Evolutionary conservation across 768 basidiomycete species (phyloP).

Genomic region (Kwoniella heveanensis): DNA sequence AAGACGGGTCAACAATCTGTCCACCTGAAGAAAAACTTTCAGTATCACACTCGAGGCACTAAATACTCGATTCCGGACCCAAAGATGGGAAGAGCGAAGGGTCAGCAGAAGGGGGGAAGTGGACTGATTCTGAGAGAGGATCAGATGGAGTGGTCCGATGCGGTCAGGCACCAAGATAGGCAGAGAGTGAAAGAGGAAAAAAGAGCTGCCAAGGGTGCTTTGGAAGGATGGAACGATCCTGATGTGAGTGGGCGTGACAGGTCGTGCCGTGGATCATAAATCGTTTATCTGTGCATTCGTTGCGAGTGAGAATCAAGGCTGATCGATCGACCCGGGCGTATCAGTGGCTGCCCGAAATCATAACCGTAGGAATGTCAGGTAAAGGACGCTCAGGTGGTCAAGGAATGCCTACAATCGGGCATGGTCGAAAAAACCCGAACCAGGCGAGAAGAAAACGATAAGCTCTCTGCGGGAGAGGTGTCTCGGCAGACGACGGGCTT

Average conservation of each 20-base stretch:
- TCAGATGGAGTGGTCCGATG: constrained; percentile 81
- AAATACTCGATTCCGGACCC: constrained; percentile 90
- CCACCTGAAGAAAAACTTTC: constrained; percentile 94
- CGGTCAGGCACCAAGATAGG: constrained; percentile 73
- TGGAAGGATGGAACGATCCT: constrained; percentile 85
- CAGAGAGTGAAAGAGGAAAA: constrained; percentile 77
- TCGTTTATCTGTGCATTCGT: no score
- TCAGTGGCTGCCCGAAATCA: constrained; percentile 55
- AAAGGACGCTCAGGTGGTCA: constrained; percentile 67
- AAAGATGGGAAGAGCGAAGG: constrained; percentile 82
- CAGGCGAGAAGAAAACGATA: constrained; percentile 63
- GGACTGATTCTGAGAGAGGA: constrained; percentile 91
- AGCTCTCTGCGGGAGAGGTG: constrained; percentile 3
- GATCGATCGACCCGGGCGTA: no score
- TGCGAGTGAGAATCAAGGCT: no score
- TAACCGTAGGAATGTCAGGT: constrained; percentile 58
- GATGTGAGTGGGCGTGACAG: constrained; percentile 66
- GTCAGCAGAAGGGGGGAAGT: constrained; percentile 68
- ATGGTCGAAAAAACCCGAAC: constrained; percentile 88
- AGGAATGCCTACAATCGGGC: constrained; percentile 78
- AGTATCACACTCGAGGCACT: constrained; percentile 86
- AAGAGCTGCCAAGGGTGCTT: constrained; percentile 61
- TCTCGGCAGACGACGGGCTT: neutral
- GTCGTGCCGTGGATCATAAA: no score
- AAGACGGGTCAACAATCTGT: constrained; percentile 67